phyloP scores from a whole-genome alignment of 768 basidiomycete species.

The Lactarius sp. region DNA sequence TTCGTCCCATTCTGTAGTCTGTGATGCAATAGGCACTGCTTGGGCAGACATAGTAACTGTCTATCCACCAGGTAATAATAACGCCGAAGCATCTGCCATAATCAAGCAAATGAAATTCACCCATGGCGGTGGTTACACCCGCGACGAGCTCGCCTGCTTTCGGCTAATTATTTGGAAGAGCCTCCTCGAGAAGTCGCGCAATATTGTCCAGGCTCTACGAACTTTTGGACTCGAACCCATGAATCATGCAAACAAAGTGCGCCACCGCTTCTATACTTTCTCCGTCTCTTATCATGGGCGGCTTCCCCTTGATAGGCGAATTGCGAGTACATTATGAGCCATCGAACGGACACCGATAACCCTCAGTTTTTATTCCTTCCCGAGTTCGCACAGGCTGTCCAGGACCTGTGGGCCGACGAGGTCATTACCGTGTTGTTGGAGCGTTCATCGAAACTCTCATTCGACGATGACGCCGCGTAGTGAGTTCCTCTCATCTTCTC shows the following conservation, averaged over 20 bases:
- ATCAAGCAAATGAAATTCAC: conserved; percentile 2
- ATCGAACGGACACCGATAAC: background rate
- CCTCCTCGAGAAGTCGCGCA: conserved; percentile 3
- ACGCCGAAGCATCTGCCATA: background rate
- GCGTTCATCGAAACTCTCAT: background rate
- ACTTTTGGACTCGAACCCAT: too few species aligned
- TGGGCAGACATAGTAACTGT: conserved; percentile 1
- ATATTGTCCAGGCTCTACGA: background rate
- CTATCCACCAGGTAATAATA: conserved; percentile 6
- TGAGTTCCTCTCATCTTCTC: conserved; percentile 2
- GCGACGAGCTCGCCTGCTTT: background rate
- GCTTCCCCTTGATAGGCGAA: background rate
- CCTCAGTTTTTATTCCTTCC: conserved; percentile 30
- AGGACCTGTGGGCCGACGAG: conserved; percentile 31
- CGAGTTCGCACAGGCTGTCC: background rate
- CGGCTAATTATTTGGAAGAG: conserved; percentile 5
- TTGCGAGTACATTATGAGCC: background rate
- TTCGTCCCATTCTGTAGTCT: conserved; percentile 36
- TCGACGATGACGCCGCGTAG: conserved; percentile 13
- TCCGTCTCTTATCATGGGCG: background rate
- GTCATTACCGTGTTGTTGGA: conserved; percentile 32
- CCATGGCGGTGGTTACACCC: conserved; percentile 42
- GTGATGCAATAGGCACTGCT: background rate
- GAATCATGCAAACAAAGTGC: background rate
- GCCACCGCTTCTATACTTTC: background rate